Percentiles rank a stretch among this genome's conserved stretches.
Evolutionary conservation across 2,329 filamentous ascomycete genomes (phyloP).

Genomic region (Beauveria sp.): DNA sequence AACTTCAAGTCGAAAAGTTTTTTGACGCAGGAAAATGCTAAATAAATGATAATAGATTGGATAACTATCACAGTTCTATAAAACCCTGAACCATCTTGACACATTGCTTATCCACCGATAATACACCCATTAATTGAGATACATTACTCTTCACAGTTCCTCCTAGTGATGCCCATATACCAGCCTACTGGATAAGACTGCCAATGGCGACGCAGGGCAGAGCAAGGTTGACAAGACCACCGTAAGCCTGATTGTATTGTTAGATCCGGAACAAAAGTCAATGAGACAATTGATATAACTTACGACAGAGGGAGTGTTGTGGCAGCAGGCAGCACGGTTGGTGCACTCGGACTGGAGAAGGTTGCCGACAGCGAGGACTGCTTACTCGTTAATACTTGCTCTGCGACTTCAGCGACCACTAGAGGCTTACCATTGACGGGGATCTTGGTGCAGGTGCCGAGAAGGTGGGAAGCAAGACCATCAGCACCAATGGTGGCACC

Average conservation of each 20-base stretch:
- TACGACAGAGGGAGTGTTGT: not conserved
- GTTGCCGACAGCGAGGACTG: not conserved
- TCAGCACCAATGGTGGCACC: not conserved
- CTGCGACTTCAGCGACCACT: not conserved
- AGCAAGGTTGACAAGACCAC: not conserved
- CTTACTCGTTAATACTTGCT: not conserved
- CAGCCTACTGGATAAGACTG: not conserved
- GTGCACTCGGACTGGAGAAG: not conserved
- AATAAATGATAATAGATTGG: not conserved
- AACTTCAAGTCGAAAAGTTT: too few relatives aligned
- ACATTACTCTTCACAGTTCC: not conserved
- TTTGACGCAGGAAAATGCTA: too few relatives aligned
- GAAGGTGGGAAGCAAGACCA: not conserved
- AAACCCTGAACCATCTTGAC: not conserved
- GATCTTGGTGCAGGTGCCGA: not conserved
- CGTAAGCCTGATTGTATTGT: not conserved
- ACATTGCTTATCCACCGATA: not conserved
- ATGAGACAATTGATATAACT: not conserved
- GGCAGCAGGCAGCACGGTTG: not conserved
- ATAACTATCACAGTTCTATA: not conserved
- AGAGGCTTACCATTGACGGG: not conserved
- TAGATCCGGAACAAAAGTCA: not conserved
- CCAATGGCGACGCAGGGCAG: not conserved
- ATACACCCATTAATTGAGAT: not conserved
- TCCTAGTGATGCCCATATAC: not conserved